phyloP scores from a whole-genome alignment of 140 eudicot genomes.

The Ambrosia hybrid region DNA sequence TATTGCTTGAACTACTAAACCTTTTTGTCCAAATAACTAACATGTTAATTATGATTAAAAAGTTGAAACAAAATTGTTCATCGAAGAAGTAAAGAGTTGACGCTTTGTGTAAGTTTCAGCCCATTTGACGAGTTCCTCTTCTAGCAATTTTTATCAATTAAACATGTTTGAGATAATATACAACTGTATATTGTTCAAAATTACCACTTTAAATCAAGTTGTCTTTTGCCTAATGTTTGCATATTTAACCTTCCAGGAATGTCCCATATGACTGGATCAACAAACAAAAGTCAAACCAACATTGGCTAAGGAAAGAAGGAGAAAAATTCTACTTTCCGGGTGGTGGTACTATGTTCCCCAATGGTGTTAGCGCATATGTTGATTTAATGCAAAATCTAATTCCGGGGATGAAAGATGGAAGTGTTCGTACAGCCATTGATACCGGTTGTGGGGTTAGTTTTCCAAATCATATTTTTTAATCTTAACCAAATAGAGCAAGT shows the following conservation, averaged over 20 bases:
- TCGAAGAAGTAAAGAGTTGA: background rate
- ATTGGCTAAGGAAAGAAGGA: conserved; percentile 94
- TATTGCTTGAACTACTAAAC: background rate
- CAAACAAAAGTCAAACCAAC: conserved; percentile 93
- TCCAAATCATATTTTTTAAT: background rate
- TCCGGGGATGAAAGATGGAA: conserved; percentile 89
- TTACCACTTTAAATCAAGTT: background rate
- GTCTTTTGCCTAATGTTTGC: conserved; percentile 2
- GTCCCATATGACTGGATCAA: conserved; percentile 97
- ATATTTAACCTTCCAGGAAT: conserved; percentile 44
- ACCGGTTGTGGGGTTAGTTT: conserved; percentile 97
- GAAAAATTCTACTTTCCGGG: conserved; percentile 94
- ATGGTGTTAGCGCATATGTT: conserved; percentile 73
- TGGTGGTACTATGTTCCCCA: conserved; percentile 97
- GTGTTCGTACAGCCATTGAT: conserved; percentile 84
- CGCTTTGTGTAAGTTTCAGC: background rate
- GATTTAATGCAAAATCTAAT: conserved; percentile 80
- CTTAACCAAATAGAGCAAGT: background rate
- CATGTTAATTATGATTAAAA: background rate
- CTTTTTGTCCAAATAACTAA: too few relatives aligned
- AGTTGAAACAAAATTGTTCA: background rate
- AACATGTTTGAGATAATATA: background rate
- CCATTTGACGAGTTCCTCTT: background rate
- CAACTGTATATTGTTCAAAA: background rate
- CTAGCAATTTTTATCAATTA: background rate